These are phyloP conservation scores for Colletotrichum tropicale DNA, from an alignment of 2,329 filamentous ascomycete species.

Conservation along the genomic window DNA sequence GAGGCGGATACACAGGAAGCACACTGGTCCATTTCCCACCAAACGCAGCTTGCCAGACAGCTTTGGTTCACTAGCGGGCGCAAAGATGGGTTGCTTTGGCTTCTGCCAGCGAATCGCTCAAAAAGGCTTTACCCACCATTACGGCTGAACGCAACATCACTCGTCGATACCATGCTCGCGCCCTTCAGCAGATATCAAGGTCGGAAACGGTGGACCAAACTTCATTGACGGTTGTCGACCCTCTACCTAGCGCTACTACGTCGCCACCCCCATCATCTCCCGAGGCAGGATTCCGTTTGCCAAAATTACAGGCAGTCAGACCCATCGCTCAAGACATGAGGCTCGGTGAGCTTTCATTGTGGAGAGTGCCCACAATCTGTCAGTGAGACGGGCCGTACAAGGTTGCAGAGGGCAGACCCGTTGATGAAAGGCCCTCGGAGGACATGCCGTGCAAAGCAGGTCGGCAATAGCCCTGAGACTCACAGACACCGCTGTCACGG, in stretches of 20 bases:
- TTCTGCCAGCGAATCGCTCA: not conserved
- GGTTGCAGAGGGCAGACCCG: not conserved
- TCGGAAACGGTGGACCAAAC: not conserved
- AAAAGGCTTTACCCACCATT: not conserved
- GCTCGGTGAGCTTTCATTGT: not conserved
- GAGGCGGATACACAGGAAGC: not conserved
- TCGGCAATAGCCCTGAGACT: not conserved
- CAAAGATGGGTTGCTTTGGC: not conserved
- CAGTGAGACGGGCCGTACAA: not conserved
- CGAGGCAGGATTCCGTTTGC: not conserved
- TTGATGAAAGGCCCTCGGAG: not conserved
- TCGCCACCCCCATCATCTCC: not conserved
- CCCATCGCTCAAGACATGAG: not conserved
- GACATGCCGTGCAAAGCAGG: not conserved
- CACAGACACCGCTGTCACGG: not conserved
- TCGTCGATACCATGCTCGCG: not conserved
- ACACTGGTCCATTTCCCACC: not conserved
- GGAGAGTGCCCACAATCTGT: not conserved
- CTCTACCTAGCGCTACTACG: not conserved
- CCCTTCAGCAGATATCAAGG: not conserved
- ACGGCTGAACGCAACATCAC: not conserved
- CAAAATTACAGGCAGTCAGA: not conserved
- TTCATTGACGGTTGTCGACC: not conserved
- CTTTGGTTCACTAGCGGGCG: not conserved
- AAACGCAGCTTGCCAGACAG: not conserved